phyloP scores from a whole-genome alignment of 352 stramenopile genomes.

The Globisporangium spiculum region DNA sequence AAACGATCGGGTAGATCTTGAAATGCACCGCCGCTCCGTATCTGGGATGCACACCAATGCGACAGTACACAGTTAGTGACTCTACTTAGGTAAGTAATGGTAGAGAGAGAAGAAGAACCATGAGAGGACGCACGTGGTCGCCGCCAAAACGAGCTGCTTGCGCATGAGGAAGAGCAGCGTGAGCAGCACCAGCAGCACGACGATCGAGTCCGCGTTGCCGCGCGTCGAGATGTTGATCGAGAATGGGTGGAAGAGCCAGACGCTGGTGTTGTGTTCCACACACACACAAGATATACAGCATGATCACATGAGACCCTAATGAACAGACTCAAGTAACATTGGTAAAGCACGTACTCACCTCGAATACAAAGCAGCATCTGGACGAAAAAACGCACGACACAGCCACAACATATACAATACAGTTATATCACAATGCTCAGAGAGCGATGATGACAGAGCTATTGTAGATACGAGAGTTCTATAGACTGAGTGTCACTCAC shows the following conservation, averaged over 20 bases:
- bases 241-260: conserved; percentile 98
- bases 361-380: conserved; percentile 63
- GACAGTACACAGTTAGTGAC: not conserved
- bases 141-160: conserved; percentile 70
- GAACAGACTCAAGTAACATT: too few species aligned
- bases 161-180: conserved; percentile 84
- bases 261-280: conserved; percentile 18
- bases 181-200: conserved; percentile 92
- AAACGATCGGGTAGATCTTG: conserved; percentile 99
- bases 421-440: not conserved
- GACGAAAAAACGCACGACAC: not conserved
- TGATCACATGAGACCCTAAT: not conserved
- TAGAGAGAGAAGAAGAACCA: not conserved
- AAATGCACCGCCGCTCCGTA: conserved; percentile 97
- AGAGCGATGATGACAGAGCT: too few species aligned
- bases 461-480: not conserved
- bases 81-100: not conserved
- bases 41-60: conserved; percentile 25
- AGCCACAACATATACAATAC: not conserved
- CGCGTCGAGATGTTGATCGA: conserved; percentile 99
- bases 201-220: conserved; percentile 95
- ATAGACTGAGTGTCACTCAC: conserved; percentile 20
- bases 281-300: not conserved
- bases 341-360: conserved; percentile 24
- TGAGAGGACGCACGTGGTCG: conserved; percentile 48